phyloP scores from a whole-genome alignment of 805 yeast genomes.

The Candida pini region DNA sequence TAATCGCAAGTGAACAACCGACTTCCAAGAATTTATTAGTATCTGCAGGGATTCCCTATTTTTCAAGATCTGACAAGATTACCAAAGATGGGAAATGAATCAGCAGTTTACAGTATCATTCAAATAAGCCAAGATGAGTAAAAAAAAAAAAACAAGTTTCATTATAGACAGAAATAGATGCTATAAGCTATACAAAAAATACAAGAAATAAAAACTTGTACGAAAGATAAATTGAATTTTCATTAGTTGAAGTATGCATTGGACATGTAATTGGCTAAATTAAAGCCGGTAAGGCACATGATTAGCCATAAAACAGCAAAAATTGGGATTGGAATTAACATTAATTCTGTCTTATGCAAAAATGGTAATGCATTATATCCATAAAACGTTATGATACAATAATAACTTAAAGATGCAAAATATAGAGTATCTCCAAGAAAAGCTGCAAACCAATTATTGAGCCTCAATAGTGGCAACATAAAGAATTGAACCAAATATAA shows the following conservation, averaged over 20 bases:
- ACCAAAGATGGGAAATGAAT: too few relatives aligned
- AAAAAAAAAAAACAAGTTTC: too few relatives aligned
- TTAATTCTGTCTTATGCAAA: conserved; percentile 55
- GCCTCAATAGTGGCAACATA: conserved; percentile 62
- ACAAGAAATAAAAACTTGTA: not conserved
- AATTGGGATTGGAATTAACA: conserved; percentile 59
- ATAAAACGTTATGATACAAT: conserved; percentile 74
- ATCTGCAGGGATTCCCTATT: too few relatives aligned
- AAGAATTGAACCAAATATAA: conserved; percentile 72
- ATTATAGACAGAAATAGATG: too few relatives aligned
- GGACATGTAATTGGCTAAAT: conserved; percentile 65
- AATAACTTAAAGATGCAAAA: conserved; percentile 66
- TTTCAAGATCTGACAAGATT: too few relatives aligned
- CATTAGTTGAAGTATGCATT: conserved; percentile 25
- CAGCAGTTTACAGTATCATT: too few relatives aligned
- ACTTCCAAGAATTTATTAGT: too few relatives aligned
- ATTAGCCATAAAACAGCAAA: conserved; percentile 50
- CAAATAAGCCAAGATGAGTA: too few relatives aligned
- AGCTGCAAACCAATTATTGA: conserved; percentile 60
- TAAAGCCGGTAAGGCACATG: conserved; percentile 33
- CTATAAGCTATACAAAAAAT: not conserved
- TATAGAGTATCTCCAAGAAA: conserved; percentile 77
- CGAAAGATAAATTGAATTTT: not conserved
- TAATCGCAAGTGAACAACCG: too few relatives aligned
- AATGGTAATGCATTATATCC: conserved; percentile 80